A percentile compares a stretch with the other conserved stretches of the same genome.
These are phyloP conservation scores for Cryptococcus sp. DNA, from an alignment of 1,284 basidiomycete genomes.

Conservation along the genomic window DNA sequence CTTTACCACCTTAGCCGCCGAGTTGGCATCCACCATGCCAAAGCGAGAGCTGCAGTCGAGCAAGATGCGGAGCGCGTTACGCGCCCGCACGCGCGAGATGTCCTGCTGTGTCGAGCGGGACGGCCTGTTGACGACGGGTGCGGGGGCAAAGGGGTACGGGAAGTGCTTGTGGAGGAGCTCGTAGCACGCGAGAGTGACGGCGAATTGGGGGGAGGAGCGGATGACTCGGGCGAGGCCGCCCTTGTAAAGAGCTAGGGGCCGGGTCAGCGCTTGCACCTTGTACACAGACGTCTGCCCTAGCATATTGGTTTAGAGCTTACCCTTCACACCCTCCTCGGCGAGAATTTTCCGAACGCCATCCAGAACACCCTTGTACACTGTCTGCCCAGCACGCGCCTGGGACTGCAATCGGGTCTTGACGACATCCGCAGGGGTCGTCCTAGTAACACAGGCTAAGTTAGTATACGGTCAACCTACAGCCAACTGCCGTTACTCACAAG, in stretches of 20 bases:
- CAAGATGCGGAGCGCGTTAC: slow-evolving; percentile 74
- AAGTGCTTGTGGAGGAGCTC: slow-evolving; percentile 71
- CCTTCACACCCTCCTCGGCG: slow-evolving; percentile 52
- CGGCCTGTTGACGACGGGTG: slow-evolving; percentile 63
- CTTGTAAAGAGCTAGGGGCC: slow-evolving; percentile 75
- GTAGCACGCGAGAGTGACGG: slow-evolving; percentile 87
- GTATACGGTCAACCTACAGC: neutral
- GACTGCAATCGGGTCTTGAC: slow-evolving; percentile 98
- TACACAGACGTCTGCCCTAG: neutral
- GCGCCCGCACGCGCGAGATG: slow-evolving; percentile 77
- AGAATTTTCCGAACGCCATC: slow-evolving; percentile 91
- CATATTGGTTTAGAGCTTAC: slow-evolving; percentile 6
- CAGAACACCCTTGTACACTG: slow-evolving; percentile 82
- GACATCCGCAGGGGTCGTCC: slow-evolving; percentile 62
- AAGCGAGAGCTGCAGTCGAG: slow-evolving; percentile 48
- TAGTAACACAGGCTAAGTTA: neutral
- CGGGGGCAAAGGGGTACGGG: slow-evolving; percentile 68
- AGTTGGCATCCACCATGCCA: slow-evolving; percentile 38
- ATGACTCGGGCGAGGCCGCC: slow-evolving; percentile 73
- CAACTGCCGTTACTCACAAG: slow-evolving; percentile 13
- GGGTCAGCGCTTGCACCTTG: too few relatives aligned
- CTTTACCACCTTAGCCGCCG: slow-evolving; percentile 29
- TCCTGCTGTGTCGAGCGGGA: slow-evolving; percentile 66
- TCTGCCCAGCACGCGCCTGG: slow-evolving; percentile 90
- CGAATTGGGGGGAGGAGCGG: slow-evolving; percentile 61